These are phyloP conservation scores for Tolypocladium tundrense DNA, from an alignment of 2,329 filamentous ascomycete genomes.

Conservation along the genomic window DNA sequence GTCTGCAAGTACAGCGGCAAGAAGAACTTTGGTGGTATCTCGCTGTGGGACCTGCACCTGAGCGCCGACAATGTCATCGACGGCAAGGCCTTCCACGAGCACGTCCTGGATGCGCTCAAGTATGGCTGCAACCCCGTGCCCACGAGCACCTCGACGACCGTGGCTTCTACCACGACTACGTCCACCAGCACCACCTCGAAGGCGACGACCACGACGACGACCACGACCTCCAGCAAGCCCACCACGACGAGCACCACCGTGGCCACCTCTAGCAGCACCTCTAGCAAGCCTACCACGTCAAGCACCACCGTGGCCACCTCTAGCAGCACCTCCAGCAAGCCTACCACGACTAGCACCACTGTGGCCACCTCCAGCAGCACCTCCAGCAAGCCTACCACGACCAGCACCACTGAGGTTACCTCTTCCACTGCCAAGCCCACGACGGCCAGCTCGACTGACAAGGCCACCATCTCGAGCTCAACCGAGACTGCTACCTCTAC, in stretches of 20 bases:
- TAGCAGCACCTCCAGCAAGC: slow-evolving; percentile 1
- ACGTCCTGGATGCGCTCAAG: slow-evolving; percentile 24
- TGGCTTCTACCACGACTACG: slow-evolving; percentile 2
- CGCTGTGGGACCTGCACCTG: slow-evolving; percentile 32
- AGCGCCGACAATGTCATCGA: slow-evolving; percentile 19
- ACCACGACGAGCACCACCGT: slow-evolving; percentile 3
- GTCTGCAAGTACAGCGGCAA: slow-evolving; percentile 27
- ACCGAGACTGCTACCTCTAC: too few relatives aligned
- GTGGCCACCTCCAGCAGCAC: neutral
- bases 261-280: neutral
- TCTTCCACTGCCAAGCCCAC: neutral
- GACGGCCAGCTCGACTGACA: neutral
- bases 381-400: too few relatives aligned
- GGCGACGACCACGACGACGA: slow-evolving; percentile 5
- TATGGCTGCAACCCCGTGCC: slow-evolving; percentile 23
- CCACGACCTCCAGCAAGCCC: slow-evolving; percentile 1
- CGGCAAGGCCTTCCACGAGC: slow-evolving; percentile 26
- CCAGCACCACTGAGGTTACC: neutral
- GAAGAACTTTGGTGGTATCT: slow-evolving; percentile 33
- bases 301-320: neutral
- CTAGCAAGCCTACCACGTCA: too few relatives aligned
- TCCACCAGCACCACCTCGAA: neutral
- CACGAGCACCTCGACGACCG: slow-evolving; percentile 11
- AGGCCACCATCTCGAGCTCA: too few relatives aligned
- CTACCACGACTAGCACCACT: neutral